Evolutionary conservation across 257 asterid species (phyloP), one percentile per base, ranked within the genome.

Genomic region (Scutellaria barbata): DNA sequence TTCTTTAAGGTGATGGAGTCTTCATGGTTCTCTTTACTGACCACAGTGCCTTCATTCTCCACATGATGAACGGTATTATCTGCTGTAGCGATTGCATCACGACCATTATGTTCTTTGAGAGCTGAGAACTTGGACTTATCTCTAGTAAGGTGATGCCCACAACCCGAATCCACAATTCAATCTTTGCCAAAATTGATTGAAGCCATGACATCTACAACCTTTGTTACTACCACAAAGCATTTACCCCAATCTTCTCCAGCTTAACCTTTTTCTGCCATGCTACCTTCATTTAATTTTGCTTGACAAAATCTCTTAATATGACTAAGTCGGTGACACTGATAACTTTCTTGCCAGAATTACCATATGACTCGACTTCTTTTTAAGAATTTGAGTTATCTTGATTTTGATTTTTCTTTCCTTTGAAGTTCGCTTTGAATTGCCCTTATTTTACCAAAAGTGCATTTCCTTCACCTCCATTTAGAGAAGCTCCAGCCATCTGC

Each of bases 91-190:
- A 47, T 47, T 12, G 7, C 53, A 47, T 47, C 53, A 47, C 3
- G 17, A 47, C 17, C 53, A 11, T 47, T 12, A 47, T 47, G 12
- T 13, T 12, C 53, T 47, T 47, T 4, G 12, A 47, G 53, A 17
- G 4, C 17, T 1, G 25, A 47, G n/a, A n/a, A n/a, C 67, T 74
- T 66, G 7, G 79, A 5, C 1, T 74, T 30, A 17, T 66, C 79
- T 43, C 68, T n/a, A 1, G 54, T 74, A 17, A 74, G 22, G 47
- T 57, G 63, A 16, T 74, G 68, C 3, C 59, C 73, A 8, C 68
- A 74, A 10, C 20, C 39, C 0, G 68, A 57, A 58, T 71, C 60
- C 20, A 71, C 50, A n/a, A 59, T 71, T 61, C 61, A 59, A 35
- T 71, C 58, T 6, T 59, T 12, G 1, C 9, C 6, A 17, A 55